phyloP scores from a whole-genome alignment of 1,284 basidiomycete species.

The Phlebopus sp. region DNA sequence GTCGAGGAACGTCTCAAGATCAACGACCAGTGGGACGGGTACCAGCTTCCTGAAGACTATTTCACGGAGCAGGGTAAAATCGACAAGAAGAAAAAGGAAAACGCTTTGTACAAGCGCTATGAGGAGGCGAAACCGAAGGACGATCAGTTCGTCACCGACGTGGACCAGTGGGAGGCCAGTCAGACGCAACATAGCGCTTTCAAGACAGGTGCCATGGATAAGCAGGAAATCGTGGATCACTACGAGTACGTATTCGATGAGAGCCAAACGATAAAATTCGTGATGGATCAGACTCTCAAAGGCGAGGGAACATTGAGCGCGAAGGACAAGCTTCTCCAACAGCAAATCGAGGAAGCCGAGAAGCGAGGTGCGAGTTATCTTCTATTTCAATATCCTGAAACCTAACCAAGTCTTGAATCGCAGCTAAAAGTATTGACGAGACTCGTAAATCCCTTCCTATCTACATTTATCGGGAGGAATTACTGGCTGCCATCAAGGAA shows the following conservation, averaged over 20 bases:
- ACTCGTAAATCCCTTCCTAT: conserved; percentile 91
- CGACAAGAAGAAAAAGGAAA: conserved; percentile 94
- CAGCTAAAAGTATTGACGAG: conserved; percentile 86
- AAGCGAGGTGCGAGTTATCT: conserved; percentile 63
- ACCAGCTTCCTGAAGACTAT: conserved; percentile 95
- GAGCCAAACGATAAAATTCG: conserved; percentile 93
- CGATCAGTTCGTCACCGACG: conserved; percentile 91
- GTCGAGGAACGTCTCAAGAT: conserved; percentile 94
- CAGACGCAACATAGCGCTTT: conserved; percentile 91
- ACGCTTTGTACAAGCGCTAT: conserved; percentile 91
- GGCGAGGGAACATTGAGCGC: conserved; percentile 73
- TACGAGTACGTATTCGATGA: conserved; percentile 99
- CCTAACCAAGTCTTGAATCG: conserved; percentile 3
- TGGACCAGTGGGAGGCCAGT: conserved; percentile 94
- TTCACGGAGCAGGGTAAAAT: conserved; percentile 99
- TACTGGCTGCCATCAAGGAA: conserved; percentile 86
- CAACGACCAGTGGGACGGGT: conserved; percentile 92
- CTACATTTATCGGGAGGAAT: conserved; percentile 80
- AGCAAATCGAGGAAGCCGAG: conserved; percentile 91
- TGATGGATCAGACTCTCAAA: conserved; percentile 79
- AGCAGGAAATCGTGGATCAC: conserved; percentile 72
- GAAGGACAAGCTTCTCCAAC: conserved; percentile 83
- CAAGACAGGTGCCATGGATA: conserved; percentile 87
- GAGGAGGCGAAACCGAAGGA: conserved; percentile 88
- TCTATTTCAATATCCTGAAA: background rate